Evolutionary conservation across 805 yeast species (phyloP), one percentile per base, ranked within the genome.

Genomic region (Schwanniomyces yamadae): DNA sequence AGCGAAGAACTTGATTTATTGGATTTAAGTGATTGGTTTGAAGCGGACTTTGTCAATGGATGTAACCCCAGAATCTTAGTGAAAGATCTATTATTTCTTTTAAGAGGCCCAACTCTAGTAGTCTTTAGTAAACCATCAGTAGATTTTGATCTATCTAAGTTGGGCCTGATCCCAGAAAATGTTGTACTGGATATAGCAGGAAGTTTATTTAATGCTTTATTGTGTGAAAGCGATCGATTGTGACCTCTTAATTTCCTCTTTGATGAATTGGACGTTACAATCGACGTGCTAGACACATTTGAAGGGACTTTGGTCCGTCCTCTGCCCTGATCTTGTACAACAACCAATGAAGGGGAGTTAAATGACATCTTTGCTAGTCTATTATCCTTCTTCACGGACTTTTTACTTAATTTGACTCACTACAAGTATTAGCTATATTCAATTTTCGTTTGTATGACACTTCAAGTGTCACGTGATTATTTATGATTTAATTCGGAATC

Each of bases 101-200:
- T 63, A 21, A 61, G 39, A 3, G 48, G 48, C 3, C 50, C 44
- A n/a, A 44, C 38, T 15, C 52, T 28, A 14, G 33, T 28, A 13
- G 57, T 41, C 28, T 60, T 51, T 7, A 54, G 37, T 13, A 67
- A 52, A 1, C 66, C 71, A 36, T 68, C 73, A 2, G 71, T 57
- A 7, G 72, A 66, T 34, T 64, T 67, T 14, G 71, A 64, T 35
- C 72, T 45, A 42, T 54, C 57, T 31, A 68, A 49, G 18, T 50
- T 38, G 5, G 72, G 73, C 23, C 68, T 32, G 6, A 30, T 19
- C 4, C 28, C 29, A 3, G 28, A 36, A 6, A 20, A 31, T 5
- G 39, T 17, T 7, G 34, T 22, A 5, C 35, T 20, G 2, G 46
- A 33, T n/a, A 41, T 28, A 12, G 39, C 29, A 11, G 39, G 33